phyloP scores from a whole-genome alignment of 352 stramenopile genomes.

The Pythium dissimile region DNA sequence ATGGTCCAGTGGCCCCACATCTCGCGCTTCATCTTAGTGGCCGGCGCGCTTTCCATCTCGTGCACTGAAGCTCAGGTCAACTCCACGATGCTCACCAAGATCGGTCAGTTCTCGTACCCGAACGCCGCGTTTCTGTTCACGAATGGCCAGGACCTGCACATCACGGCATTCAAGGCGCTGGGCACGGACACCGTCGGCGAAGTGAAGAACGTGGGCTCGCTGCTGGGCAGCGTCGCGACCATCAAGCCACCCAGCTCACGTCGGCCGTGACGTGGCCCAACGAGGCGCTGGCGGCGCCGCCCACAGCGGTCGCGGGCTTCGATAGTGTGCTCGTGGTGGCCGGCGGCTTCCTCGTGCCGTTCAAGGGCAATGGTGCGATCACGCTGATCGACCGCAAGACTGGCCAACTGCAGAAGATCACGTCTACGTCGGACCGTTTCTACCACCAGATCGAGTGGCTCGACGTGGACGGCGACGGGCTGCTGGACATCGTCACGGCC shows the following conservation, averaged over 20 bases:
- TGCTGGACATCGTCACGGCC: conserved; percentile 17
- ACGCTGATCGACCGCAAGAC: conserved; percentile 14
- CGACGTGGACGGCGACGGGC: conserved; percentile 12
- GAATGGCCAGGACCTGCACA: conserved; percentile 11
- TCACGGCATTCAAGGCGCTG: conserved; percentile 19
- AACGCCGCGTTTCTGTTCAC: conserved; percentile 13
- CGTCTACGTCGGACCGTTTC: conserved; percentile 12
- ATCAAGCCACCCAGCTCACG: conserved; percentile 18
- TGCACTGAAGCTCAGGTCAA: conserved; percentile 2
- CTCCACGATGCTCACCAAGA: conserved; percentile 14
- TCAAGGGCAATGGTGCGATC: conserved; percentile 19
- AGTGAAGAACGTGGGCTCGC: conserved; percentile 18
- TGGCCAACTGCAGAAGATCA: conserved; percentile 13
- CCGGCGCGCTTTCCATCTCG: neutral
- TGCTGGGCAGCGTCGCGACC: conserved; percentile 10
- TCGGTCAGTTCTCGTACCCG: conserved; percentile 16
- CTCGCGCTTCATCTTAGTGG: neutral
- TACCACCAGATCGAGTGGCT: conserved; percentile 23
- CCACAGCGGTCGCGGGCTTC: conserved; percentile 13
- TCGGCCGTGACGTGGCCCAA: conserved; percentile 12
- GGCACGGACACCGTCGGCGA: conserved; percentile 16
- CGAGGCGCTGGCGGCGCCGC: conserved; percentile 7
- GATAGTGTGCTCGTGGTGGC: conserved; percentile 12
- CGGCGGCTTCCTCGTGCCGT: conserved; percentile 16
- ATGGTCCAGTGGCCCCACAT: neutral